A percentile compares a stretch with the other conserved stretches of the same genome.
Conservation (phyloP, 495 filamentous ascomycete genomes). For the Penicillium daleae region DNA sequence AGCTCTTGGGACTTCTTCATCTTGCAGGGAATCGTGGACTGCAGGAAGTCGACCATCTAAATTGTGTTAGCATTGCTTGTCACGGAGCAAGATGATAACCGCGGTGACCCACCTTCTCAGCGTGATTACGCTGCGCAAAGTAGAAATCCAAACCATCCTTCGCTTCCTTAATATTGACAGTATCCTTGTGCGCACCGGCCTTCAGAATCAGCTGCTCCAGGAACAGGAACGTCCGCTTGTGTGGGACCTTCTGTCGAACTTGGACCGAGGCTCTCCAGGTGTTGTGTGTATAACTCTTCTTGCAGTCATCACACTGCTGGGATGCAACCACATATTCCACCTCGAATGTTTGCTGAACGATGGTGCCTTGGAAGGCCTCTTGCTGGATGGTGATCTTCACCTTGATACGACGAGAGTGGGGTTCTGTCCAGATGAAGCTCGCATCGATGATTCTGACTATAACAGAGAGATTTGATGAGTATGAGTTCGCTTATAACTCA, state of each 20-base stretch:
- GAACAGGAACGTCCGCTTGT: conserved; percentile 96
- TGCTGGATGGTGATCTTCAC: conserved; percentile 92
- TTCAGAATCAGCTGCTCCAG: conserved; percentile 97
- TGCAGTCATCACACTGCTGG: conserved; percentile 67
- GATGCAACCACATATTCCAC: conserved; percentile 87
- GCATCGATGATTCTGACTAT: conserved; percentile 94
- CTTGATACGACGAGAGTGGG: conserved; percentile 85
- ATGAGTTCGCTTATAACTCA: neutral
- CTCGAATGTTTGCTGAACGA: conserved; percentile 93
- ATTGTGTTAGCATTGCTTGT: neutral
- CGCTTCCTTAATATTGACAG: conserved; percentile 94
- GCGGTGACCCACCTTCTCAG: conserved; percentile 59
- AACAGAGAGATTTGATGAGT: neutral
- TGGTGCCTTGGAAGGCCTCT: conserved; percentile 71
- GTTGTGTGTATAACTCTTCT: conserved; percentile 81
- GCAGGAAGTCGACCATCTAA: conserved; percentile 82
- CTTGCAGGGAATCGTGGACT: conserved; percentile 68
- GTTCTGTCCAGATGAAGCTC: conserved; percentile 97
- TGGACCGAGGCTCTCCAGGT: conserved; percentile 87
- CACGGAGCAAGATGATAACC: neutral
- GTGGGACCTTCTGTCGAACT: conserved; percentile 93
- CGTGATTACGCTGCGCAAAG: conserved; percentile 85
- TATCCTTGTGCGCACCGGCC: conserved; percentile 87
- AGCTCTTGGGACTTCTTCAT: conserved; percentile 89
- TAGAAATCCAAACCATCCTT: conserved; percentile 95